These are phyloP conservation scores for Didymella sp. DNA, from an alignment of 2,329 filamentous ascomycete species.

Conservation along the genomic window DNA sequence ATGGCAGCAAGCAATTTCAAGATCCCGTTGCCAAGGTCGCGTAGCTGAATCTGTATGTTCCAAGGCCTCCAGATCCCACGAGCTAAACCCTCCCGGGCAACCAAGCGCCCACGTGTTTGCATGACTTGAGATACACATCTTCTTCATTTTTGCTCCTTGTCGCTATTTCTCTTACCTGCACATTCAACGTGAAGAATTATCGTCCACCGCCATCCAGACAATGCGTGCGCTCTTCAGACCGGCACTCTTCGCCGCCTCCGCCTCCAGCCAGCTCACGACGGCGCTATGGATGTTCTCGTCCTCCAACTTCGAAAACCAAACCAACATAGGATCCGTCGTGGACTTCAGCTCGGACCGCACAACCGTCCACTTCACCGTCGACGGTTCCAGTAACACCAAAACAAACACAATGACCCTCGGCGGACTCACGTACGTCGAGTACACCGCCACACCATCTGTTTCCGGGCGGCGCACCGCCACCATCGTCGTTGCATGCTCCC, in stretches of 20 bases:
- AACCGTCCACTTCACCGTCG: background rate
- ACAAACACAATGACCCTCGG: background rate
- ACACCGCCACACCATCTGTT: background rate
- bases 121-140: background rate
- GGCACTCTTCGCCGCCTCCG: background rate
- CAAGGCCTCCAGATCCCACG: no score
- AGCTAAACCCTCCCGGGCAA: no score
- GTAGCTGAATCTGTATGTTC: background rate
- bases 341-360: background rate
- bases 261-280: background rate
- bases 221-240: background rate
- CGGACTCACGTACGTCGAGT: background rate
- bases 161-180: no score
- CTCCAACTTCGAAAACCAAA: background rate
- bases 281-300: background rate
- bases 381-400: background rate
- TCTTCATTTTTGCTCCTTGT: background rate
- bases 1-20: background rate
- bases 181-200: no score
- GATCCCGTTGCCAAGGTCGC: background rate
- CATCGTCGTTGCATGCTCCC: background rate
- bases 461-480: background rate
- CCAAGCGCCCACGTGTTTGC: background rate
- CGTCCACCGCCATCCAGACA: background rate
- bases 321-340: background rate